Evolutionary conservation across 2,329 filamentous ascomycete genomes (phyloP).

Genomic region (Ilyonectria mors-panacis): DNA sequence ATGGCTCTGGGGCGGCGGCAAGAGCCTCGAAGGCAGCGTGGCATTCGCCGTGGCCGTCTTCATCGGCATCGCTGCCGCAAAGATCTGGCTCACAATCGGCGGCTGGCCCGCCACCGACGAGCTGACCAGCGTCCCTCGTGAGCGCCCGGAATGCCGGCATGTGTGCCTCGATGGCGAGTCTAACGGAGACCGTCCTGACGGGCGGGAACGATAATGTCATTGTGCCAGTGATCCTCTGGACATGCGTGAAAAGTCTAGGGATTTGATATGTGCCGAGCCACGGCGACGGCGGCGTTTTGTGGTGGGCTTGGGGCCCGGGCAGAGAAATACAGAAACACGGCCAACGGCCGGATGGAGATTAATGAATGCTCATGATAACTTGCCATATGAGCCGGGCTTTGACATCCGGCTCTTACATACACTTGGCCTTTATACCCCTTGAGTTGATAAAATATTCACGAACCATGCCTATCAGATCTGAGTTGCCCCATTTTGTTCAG

Average conservation of each 20-base stretch:
- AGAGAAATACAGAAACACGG: slow-evolving; percentile 29
- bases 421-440: not conserved
- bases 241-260: slow-evolving; percentile 85
- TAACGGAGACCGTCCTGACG: slow-evolving; percentile 95
- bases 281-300: slow-evolving; percentile 31
- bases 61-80: slow-evolving; percentile 78
- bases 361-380: slow-evolving; percentile 43
- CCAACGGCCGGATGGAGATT: slow-evolving; percentile 37
- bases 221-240: slow-evolving; percentile 93
- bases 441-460: not conserved
- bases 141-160: slow-evolving; percentile 76
- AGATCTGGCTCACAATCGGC: slow-evolving; percentile 82
- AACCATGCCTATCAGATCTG: not conserved
- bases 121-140: slow-evolving; percentile 54
- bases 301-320: slow-evolving; percentile 3
- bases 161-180: slow-evolving; percentile 85
- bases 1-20: slow-evolving; percentile 97
- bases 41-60: slow-evolving; percentile 89
- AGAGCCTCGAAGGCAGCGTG: slow-evolving; percentile 89
- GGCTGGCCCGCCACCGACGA: slow-evolving; percentile 74
- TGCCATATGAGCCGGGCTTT: slow-evolving; percentile 7
- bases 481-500: not conserved
- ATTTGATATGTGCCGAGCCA: slow-evolving; percentile 56
- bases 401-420: slow-evolving; percentile 12
- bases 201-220: slow-evolving; percentile 99